These are phyloP conservation scores for Ensete glaucum DNA, from an alignment of 176 grass and related monocot species.

Conservation along the genomic window DNA sequence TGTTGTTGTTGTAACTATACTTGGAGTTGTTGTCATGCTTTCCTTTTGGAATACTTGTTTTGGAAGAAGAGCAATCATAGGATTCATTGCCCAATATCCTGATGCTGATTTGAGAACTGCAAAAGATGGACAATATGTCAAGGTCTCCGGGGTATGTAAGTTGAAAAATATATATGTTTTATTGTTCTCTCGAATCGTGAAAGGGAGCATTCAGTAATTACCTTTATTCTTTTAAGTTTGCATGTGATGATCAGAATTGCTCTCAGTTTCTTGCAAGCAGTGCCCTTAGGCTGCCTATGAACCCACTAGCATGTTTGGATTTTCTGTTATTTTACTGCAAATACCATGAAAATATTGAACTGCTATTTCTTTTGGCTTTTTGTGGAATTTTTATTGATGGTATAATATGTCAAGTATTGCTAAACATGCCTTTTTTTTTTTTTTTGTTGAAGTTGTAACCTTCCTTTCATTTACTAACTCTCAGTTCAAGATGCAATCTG, in stretches of 20 bases:
- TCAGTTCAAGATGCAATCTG: not conserved
- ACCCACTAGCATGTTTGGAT: not conserved
- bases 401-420: not conserved
- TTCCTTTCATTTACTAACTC: not conserved
- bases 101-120: constrained; percentile 94
- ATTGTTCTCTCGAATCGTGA: not conserved
- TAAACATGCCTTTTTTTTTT: not conserved
- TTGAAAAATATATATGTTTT: not conserved
- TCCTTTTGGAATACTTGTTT: constrained; percentile 81
- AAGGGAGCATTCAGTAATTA: not conserved
- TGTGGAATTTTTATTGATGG: no score
- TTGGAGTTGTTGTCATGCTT: constrained; percentile 57
- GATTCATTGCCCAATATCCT: constrained; percentile 59
- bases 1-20: constrained; percentile 66
- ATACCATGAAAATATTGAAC: not conserved
- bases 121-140: constrained; percentile 91
- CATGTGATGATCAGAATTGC: not conserved
- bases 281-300: not conserved
- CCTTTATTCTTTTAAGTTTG: not conserved
- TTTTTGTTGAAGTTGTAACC: not conserved
- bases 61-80: constrained; percentile 63
- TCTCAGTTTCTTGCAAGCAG: not conserved
- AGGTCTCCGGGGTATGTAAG: constrained; percentile 83
- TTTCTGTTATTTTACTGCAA: not conserved
- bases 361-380: not conserved